phyloP scores from a whole-genome alignment of 805 yeast species.

The Metschnikowia cubensis region DNA sequence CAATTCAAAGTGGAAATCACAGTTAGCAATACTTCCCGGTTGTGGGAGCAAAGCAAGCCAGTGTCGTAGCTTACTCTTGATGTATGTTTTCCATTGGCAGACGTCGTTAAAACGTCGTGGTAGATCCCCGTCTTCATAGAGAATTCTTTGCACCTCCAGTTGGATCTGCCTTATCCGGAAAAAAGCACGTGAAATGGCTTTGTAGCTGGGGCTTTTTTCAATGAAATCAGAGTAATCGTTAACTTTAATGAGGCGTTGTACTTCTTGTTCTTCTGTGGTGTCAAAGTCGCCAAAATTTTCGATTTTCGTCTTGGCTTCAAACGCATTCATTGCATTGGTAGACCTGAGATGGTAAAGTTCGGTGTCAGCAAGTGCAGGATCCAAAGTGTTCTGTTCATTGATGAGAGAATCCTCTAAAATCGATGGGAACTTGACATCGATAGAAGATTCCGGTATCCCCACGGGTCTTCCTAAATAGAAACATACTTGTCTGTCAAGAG shows the following conservation, averaged over 20 bases:
- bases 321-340: background rate
- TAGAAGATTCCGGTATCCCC: conserved; percentile 80
- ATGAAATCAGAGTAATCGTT: conserved; percentile 30
- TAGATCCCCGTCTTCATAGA: conserved; percentile 68
- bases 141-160: conserved; percentile 66
- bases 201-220: conserved; percentile 51
- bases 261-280: background rate
- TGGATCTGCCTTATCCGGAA: conserved; percentile 70
- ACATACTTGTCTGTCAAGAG: conserved; percentile 81
- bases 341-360: background rate
- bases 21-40: conserved; percentile 50
- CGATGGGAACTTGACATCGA: conserved; percentile 69
- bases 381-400: conserved; percentile 24
- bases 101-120: conserved; percentile 58
- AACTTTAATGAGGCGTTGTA: background rate
- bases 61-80: conserved; percentile 47
- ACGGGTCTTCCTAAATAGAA: conserved; percentile 84
- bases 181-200: conserved; percentile 61
- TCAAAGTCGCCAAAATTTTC: background rate
- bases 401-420: conserved; percentile 70
- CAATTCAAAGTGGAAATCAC: conserved; percentile 67
- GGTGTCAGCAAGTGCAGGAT: conserved; percentile 7
- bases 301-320: background rate
- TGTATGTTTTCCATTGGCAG: conserved; percentile 59
- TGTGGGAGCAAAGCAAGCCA: conserved; percentile 49